Evolutionary conservation across 129 eudicot species (phyloP), one percentile per base, ranked within the genome.

Genomic region (Flaveria sonorensis): DNA sequence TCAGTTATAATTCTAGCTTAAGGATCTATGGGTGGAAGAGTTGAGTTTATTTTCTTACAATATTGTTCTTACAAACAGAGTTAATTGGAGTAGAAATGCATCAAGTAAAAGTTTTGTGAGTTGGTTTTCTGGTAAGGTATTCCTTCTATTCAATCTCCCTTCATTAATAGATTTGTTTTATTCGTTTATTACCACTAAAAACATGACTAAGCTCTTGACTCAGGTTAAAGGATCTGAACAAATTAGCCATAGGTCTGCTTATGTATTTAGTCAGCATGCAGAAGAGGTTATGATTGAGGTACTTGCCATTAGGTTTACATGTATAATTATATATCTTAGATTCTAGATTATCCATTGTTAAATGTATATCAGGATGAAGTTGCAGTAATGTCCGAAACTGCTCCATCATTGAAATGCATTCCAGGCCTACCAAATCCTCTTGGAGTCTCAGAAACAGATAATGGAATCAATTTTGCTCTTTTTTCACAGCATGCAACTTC

Each of bases 401-500:
- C 36, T 42, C 79, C 81, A 36, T 36, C 77, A 47, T 79, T 89
- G 69, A 86, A 85, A 82, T 82, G 78, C 76, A 83, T 84, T 36
- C 85, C 97, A 2, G 99, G 99, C 32, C 86, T 86, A 81, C 85
- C 99, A 73, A 83, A 81, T 82, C 99, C 99, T 24, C 81, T 95
- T 76, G 99, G 99, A 70, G 97, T 88, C 43, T 89, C 96, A 13
- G 92, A 87, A 83, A 85, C 83, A 21, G 96, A 91, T 83, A 86
- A 78, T 42, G 99, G 99, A 71, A 85, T 86, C 59, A 95, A 95
- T 79, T 95, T 95, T 69, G 90, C 99, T 23, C 81, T 95, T 79
- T 95, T 86, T 78, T 89, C 99, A 23, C 92, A 85, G 77, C 89
- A 95, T 86, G 97, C 97, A 55, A 89, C 88, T 72, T 83, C 97